Evolutionary conservation across 192 early-diverging fungal genomes (phyloP).

Genomic region (Anaeromyces robustus): DNA sequence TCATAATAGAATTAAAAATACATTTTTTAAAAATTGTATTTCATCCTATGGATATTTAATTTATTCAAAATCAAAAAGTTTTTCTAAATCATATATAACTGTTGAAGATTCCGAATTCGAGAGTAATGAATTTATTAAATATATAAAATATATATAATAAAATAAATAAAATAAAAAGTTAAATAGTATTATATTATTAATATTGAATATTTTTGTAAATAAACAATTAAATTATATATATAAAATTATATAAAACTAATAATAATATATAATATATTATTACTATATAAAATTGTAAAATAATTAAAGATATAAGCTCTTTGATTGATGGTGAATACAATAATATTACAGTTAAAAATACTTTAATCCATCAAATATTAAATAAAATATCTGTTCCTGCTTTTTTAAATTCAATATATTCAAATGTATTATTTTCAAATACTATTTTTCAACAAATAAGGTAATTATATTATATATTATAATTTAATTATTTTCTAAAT

Average conservation of each 20-base stretch:
- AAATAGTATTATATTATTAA: no score
- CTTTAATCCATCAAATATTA: neutral
- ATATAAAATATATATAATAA: no score
- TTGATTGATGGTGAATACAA: neutral
- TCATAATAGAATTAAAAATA: neutral
- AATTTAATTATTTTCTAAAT: neutral
- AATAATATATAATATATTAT: no score
- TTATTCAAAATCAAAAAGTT: neutral
- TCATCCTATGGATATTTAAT: neutral
- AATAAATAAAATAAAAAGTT: no score
- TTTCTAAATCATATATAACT: neutral
- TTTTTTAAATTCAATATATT: neutral
- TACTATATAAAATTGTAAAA: no score
- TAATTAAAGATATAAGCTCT: no score
- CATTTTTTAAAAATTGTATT: neutral
- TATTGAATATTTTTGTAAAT: no score
- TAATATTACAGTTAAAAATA: neutral
- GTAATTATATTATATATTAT: neutral
- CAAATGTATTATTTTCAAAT: neutral
- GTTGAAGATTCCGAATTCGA: neutral
- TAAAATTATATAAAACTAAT: no score
- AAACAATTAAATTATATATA: no score
- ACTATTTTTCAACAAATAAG: neutral
- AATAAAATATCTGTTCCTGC: neutral
- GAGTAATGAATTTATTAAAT: neutral